Evolutionary conservation across 352 stramenopile species (phyloP).

Genomic region (Phytophthora nicotianae): DNA sequence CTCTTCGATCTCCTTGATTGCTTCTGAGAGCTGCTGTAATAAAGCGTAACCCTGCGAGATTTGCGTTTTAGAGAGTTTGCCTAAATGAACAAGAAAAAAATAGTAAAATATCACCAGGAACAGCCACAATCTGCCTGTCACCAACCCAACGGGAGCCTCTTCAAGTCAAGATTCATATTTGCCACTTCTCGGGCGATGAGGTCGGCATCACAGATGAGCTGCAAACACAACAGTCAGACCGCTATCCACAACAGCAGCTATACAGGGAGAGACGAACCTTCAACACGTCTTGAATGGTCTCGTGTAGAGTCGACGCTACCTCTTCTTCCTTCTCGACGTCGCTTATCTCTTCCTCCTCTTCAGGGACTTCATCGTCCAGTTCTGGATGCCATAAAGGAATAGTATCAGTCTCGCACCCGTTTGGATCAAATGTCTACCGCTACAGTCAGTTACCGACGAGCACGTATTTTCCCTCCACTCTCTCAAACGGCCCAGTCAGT

Average conservation of each 20-base stretch:
- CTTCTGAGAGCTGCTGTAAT: conserved; percentile 52
- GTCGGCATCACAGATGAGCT: conserved; percentile 60
- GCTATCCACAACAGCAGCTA: neutral
- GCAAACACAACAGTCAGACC: neutral
- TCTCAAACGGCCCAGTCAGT: conserved; percentile 46
- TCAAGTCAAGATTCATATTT: conserved; percentile 61
- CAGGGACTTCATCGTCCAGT: conserved; percentile 42
- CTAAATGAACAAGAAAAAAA: conserved; percentile 6
- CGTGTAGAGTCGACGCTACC: conserved; percentile 36
- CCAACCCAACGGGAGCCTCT: conserved; percentile 53
- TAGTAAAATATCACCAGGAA: neutral
- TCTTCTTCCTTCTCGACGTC: conserved; percentile 43
- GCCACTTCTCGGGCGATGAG: conserved; percentile 52
- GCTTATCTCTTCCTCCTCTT: conserved; percentile 42
- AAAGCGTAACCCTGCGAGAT: conserved; percentile 69
- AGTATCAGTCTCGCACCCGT: neutral
- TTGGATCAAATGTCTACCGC: neutral
- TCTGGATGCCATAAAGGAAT: conserved; percentile 16
- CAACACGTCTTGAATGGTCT: conserved; percentile 45
- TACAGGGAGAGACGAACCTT: conserved; percentile 27
- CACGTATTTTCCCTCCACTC: conserved; percentile 61
- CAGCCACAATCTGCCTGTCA: neutral
- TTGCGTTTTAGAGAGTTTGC: conserved; percentile 59
- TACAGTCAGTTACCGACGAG: conserved; percentile 53
- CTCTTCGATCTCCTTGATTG: conserved; percentile 51